These are phyloP conservation scores for Saturnispora gosingensis DNA, from an alignment of 805 yeast genomes.

Conservation along the genomic window DNA sequence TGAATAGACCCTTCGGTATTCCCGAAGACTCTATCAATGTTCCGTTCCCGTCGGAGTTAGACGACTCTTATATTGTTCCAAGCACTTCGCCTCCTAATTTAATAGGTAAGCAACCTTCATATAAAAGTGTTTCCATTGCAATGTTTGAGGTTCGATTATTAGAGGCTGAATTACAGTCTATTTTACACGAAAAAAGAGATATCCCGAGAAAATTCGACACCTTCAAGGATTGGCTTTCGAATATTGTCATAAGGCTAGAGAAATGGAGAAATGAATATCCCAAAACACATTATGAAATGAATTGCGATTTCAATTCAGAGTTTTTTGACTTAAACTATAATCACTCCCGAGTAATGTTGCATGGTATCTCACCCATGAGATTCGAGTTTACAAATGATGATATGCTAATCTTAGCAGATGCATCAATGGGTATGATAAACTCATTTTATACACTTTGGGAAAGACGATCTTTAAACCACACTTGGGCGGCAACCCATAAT, in stretches of 20 bases:
- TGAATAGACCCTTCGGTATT: constrained; percentile 82
- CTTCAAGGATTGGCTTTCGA: constrained; percentile 54
- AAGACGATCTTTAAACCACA: constrained; percentile 61
- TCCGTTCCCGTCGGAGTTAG: constrained; percentile 62
- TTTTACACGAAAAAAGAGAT: constrained; percentile 62
- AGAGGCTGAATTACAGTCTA: constrained; percentile 68
- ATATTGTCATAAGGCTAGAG: constrained; percentile 43
- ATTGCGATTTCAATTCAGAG: constrained; percentile 63
- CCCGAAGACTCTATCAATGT: constrained; percentile 73
- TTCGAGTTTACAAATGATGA: constrained; percentile 45
- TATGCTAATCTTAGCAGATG: constrained; percentile 45
- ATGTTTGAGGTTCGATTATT: constrained; percentile 63
- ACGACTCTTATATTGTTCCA: constrained; percentile 51
- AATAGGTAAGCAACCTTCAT: constrained; percentile 35
- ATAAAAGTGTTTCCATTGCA: constrained; percentile 57
- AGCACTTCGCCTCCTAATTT: constrained; percentile 32
- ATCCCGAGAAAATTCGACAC: constrained; percentile 53
- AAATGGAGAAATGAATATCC: constrained; percentile 57
- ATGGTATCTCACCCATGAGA: constrained; percentile 71
- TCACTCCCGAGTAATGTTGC: constrained; percentile 61
- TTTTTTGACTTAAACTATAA: constrained; percentile 69
- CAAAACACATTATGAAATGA: constrained; percentile 46
- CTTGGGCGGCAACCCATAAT: constrained; percentile 91
- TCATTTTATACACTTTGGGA: constrained; percentile 50
- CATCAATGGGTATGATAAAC: constrained; percentile 58